Evolutionary conservation across 1,284 basidiomycete species (phyloP).

Genomic region (Ganoderma lingzhi): DNA sequence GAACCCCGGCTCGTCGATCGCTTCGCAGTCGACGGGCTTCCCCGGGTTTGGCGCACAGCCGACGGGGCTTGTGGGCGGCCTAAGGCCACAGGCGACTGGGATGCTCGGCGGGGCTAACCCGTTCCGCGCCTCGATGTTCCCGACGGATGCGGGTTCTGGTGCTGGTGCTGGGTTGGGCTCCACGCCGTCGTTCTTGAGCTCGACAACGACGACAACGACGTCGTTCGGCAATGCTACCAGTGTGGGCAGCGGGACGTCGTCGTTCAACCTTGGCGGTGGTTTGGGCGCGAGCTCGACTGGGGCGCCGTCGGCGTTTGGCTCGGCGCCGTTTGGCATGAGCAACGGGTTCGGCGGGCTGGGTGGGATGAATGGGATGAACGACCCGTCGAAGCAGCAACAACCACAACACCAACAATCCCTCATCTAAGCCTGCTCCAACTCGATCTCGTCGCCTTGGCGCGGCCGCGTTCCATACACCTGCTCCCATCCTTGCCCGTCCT

Average conservation of each 20-base stretch:
- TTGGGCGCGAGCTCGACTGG: constrained; percentile 21
- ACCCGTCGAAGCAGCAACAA: constrained; percentile 37
- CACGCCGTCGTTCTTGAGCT: constrained; percentile 28
- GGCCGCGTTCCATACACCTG: not conserved
- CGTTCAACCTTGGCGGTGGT: constrained; percentile 30
- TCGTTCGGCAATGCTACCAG: not conserved
- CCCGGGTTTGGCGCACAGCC: constrained; percentile 37
- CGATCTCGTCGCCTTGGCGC: not conserved
- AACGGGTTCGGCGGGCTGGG: constrained; percentile 21
- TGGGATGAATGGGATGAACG: constrained; percentile 29
- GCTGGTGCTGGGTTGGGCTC: constrained; percentile 19
- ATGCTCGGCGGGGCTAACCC: constrained; percentile 69
- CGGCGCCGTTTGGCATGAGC: constrained; percentile 29
- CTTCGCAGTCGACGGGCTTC: constrained; percentile 43
- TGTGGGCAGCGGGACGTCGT: constrained; percentile 21
- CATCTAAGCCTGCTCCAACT: constrained; percentile 40
- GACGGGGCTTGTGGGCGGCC: constrained; percentile 59
- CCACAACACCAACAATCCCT: constrained; percentile 47
- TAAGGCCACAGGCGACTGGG: constrained; percentile 79
- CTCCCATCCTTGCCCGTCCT: not conserved
- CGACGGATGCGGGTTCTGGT: constrained; percentile 22
- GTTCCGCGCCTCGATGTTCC: constrained; percentile 64
- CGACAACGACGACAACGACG: constrained; percentile 29
- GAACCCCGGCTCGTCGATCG: constrained; percentile 32
- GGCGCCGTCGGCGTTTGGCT: constrained; percentile 18